Evolutionary conservation across 1,284 basidiomycete species (phyloP).

Genomic region (Jaminaea rosea): DNA sequence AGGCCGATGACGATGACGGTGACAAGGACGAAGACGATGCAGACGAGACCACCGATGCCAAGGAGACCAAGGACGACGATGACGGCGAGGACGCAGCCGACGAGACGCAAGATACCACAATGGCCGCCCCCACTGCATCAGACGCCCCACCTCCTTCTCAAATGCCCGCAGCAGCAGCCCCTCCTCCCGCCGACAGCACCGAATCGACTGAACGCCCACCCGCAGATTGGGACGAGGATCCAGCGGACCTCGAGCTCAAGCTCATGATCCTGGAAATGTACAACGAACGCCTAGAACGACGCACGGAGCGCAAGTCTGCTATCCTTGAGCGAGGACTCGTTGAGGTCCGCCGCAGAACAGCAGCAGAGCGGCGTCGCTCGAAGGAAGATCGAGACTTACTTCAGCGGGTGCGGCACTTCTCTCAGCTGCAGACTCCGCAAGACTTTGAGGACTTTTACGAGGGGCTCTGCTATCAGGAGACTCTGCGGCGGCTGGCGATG

Average conservation of each 20-base stretch:
- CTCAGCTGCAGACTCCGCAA: conserved; percentile 78
- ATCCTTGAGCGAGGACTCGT: conserved; percentile 86
- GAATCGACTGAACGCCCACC: conserved; percentile 35
- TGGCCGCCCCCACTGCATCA: conserved; percentile 2
- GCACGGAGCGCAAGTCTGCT: conserved; percentile 75
- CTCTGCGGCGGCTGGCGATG: conserved; percentile 29
- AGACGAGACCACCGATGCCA: conserved; percentile 21
- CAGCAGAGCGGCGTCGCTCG: conserved; percentile 75
- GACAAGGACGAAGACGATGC: conserved; percentile 17
- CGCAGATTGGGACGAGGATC: conserved; percentile 60
- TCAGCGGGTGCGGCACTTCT: conserved; percentile 80
- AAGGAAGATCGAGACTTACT: conserved; percentile 88
- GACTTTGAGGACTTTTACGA: conserved; percentile 84
- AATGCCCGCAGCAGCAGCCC: neutral
- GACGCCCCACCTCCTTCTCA: neutral
- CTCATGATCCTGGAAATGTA: conserved; percentile 85
- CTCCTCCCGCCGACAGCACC: neutral
- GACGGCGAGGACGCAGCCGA: conserved; percentile 18
- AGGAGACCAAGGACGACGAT: conserved; percentile 3
- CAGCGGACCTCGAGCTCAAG: conserved; percentile 77
- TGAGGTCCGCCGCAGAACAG: conserved; percentile 51
- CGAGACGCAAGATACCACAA: neutral
- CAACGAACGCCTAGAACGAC: conserved; percentile 78
- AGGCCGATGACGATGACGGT: conserved; percentile 22
- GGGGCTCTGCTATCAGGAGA: conserved; percentile 60